Evolutionary conservation across 2,329 filamentous ascomycete species (phyloP), one percentile per base, ranked within the genome.

Genomic region (Zymoseptoria tritici): DNA sequence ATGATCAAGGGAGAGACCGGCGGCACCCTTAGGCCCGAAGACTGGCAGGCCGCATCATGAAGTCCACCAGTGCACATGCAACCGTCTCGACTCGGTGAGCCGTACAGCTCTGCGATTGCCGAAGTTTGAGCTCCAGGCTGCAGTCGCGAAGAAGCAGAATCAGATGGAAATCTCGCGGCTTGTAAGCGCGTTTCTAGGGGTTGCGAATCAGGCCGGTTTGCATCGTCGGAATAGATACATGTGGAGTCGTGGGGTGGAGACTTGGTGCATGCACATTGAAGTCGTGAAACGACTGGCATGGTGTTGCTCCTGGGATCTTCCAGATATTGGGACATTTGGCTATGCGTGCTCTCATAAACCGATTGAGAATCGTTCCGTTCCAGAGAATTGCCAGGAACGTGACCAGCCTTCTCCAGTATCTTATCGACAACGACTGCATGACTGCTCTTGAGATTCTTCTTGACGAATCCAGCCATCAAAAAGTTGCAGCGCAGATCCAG

Each of bases 401-500:
- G 29, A 29, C 57, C 56, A 9, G 66, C 66, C 46, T 64, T 64
- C 42, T 52, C 59, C 5, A 70, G 61, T n/a, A 71, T 60, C 53
- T 64, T 71, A 49, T 87, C 84, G 2, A 93, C 88, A 3, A 96
- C 80, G 2, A 82, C 78, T 9, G 79, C 81, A 68, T 95, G 90
- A 0, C 89, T 84, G 69, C 88, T 89, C 68, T 89, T 89, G 52
- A 95, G 80, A 13, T 89, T 94, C 75, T 85, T 89, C 79, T 89
- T 92, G 60, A 96, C 88, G 69, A 95, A 95, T 7, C 78, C 76
- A 0, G 85, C 81, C 77, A 94, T 83, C 63, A 94, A 78, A 60
- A 91, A 77, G 68, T 91, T 93, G 77, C 90, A 95, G 59, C 83
- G 83, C 79, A 96, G 85, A 63, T 91, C 87, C 54, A 94, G 86